A percentile compares a stretch with the other conserved stretches of the same genome.
phyloP scores from a whole-genome alignment of 345 rosid genomes.

The Combretum micranthum region DNA sequence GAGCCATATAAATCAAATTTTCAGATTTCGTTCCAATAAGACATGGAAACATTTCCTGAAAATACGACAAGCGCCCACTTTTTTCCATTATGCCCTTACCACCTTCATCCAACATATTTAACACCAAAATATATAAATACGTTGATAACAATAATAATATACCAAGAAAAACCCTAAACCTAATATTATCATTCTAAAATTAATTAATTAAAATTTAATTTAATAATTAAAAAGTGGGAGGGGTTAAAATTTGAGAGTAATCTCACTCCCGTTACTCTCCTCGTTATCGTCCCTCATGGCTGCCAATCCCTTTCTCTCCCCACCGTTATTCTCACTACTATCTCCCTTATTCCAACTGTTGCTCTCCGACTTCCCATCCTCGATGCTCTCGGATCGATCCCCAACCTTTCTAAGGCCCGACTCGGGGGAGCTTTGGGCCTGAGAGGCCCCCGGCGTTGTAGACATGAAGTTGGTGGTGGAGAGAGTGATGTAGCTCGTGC shows the following conservation, averaged over 20 bases:
- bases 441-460: constrained; percentile 42
- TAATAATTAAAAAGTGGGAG: not conserved
- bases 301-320: constrained; percentile 58
- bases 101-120: constrained; percentile 17
- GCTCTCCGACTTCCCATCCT: constrained; percentile 79
- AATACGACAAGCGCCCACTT: constrained; percentile 15
- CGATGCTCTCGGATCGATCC: constrained; percentile 70
- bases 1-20: too few species aligned
- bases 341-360: constrained; percentile 75
- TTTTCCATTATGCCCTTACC: constrained; percentile 18
- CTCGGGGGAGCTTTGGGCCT: constrained; percentile 44
- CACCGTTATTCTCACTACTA: constrained; percentile 45
- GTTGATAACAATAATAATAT: constrained; percentile 7
- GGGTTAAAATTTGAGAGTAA: constrained; percentile 69
- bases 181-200: too few species aligned
- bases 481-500: constrained; percentile 30
- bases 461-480: constrained; percentile 55
- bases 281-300: constrained; percentile 69
- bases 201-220: too few species aligned
- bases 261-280: constrained; percentile 81
- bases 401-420: constrained; percentile 38
- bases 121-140: constrained; percentile 6
- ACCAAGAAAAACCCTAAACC: constrained; percentile 1
- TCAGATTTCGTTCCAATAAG: too few species aligned
- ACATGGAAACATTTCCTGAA: not conserved